Evolutionary conservation across 768 basidiomycete species (phyloP), one percentile per base, ranked within the genome.

Genomic region (Serendipita sp.): DNA sequence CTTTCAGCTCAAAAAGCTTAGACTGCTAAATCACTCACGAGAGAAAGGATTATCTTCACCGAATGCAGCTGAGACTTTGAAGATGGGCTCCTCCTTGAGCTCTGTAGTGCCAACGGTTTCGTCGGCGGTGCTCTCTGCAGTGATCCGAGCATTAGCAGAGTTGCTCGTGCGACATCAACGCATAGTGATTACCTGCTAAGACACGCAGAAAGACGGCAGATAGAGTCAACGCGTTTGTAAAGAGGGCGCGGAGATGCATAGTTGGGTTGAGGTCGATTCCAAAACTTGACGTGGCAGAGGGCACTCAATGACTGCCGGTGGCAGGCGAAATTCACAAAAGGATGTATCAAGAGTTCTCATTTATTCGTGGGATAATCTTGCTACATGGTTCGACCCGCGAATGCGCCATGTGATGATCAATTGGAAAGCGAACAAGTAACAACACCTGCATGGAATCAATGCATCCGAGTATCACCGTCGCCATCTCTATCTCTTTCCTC

Each of bases 401-500:
- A 38, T 38, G 38, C 38, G 38, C 38, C 38, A 38, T 38, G 38
- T 38, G 38, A 38, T 7, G 38, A 5, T 38, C 14, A 38, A 48
- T n/a, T 9, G 45, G 45, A 28, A 28, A 48, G 7, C 38, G 38
- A 5, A 5, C n/a, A n/a, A n/a, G n/a, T n/a, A n/a, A n/a, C n/a
- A n/a, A n/a, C 45, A 48, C n/a, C 45, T 9, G 9, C 45, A n/a
- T 9, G 26, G 26, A n/a, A 9, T 48, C 45, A 48, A n/a, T 48
- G 45, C 53, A 58, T 58, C 17, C 20, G 30, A 33, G 24, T 58
- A 58, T 58, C 53, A 4, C 53, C 53, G 20, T 58, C 53, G 24
- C 31, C 31, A 20, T 58, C 53, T 33, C 24, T 58, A 58, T 85
- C 86, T 53, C 84, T 74, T 64, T 88, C 86, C 58, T 88, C 87